Conservation (phyloP, 768 basidiomycete genomes). For the Chalciporus pseudorubinellus region DNA sequence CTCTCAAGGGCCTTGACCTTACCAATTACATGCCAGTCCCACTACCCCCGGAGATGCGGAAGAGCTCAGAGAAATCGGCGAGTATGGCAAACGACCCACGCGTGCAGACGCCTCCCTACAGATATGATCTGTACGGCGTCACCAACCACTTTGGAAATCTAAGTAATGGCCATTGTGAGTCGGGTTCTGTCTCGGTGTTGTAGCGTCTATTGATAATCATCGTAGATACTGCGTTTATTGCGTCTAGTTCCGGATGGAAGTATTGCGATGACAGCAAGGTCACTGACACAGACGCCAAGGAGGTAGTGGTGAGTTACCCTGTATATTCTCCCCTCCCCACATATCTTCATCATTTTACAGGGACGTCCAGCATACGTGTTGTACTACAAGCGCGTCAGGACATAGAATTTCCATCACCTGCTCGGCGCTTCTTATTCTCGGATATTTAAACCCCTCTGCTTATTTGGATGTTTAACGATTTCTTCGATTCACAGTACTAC, state of each 20-base stretch:
- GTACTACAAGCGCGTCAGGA: conserved; percentile 66
- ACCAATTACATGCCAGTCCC: conserved; percentile 87
- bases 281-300: conserved; percentile 64
- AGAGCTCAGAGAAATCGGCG: conserved; percentile 39
- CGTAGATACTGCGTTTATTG: conserved; percentile 89
- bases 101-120: conserved; percentile 81
- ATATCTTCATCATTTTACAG: conserved; percentile 38
- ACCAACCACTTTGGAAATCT: conserved; percentile 96
- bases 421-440: background rate
- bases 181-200: background rate
- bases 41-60: conserved; percentile 61
- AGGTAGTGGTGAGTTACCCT: conserved; percentile 69
- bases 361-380: conserved; percentile 72
- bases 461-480: conserved; percentile 25
- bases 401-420: conserved; percentile 14
- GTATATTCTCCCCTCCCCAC: background rate
- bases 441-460: conserved; percentile 23
- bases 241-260: conserved; percentile 84
- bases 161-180: conserved; percentile 93
- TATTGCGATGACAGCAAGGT: conserved; percentile 94
- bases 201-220: background rate
- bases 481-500: conserved; percentile 15
- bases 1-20: conserved; percentile 56
- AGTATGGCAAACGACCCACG: conserved; percentile 64
- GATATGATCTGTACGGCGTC: conserved; percentile 92